Conservation (phyloP, 768 basidiomycete genomes). For the Lactarius psammicola region DNA sequence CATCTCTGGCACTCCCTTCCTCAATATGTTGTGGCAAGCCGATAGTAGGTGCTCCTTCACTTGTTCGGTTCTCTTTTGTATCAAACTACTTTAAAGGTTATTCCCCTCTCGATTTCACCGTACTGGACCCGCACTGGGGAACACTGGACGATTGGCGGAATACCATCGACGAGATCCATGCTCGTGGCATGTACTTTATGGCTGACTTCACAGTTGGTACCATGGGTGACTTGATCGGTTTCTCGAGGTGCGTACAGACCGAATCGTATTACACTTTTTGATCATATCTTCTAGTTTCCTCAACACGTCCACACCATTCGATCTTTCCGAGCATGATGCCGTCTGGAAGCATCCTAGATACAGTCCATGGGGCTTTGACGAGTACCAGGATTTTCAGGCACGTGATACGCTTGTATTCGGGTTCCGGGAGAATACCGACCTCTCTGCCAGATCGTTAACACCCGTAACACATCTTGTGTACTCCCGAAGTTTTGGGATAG, state of each 20-base stretch:
- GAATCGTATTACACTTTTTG: slow-evolving; percentile 15
- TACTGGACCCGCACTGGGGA: slow-evolving; percentile 93
- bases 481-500: slow-evolving; percentile 82
- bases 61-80: slow-evolving; percentile 9
- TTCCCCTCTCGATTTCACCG: slow-evolving; percentile 87
- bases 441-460: slow-evolving; percentile 54
- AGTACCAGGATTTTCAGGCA: slow-evolving; percentile 82
- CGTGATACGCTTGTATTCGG: slow-evolving; percentile 26
- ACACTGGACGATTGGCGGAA: slow-evolving; percentile 75
- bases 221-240: slow-evolving; percentile 84
- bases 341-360: slow-evolving; percentile 75
- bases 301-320: slow-evolving; percentile 80
- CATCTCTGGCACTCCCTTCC: slow-evolving; percentile 87
- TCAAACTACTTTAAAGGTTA: slow-evolving; percentile 56
- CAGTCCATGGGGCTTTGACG: slow-evolving; percentile 80
- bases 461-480: slow-evolving; percentile 68
- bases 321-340: slow-evolving; percentile 65
- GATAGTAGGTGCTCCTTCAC: slow-evolving; percentile 64
- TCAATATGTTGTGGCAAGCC: slow-evolving; percentile 97
- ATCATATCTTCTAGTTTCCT: slow-evolving; percentile 51
- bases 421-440: slow-evolving; percentile 9
- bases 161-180: slow-evolving; percentile 74
- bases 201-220: slow-evolving; percentile 93
- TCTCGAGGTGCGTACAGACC: slow-evolving; percentile 60
- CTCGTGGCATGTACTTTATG: slow-evolving; percentile 87